phyloP scores from a whole-genome alignment of 495 filamentous ascomycete species.

The Daldinia concentrica region DNA sequence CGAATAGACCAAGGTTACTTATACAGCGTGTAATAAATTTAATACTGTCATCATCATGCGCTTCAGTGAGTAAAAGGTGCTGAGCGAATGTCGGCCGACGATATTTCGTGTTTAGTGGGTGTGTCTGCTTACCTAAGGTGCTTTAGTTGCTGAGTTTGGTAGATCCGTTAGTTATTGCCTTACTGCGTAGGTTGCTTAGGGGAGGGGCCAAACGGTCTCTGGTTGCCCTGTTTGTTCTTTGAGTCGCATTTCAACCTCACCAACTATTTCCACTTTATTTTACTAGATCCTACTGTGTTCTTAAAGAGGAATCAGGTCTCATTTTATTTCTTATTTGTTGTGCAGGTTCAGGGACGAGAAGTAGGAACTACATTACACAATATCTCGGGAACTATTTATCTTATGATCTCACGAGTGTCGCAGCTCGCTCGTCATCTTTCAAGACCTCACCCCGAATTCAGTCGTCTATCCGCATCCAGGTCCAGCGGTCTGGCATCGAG shows the following conservation, averaged over 20 bases:
- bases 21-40: background rate
- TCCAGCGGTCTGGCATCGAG: conserved; percentile 41
- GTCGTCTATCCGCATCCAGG: conserved; percentile 49
- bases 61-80: background rate
- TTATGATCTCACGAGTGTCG: conserved; percentile 79
- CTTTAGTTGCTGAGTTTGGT: background rate
- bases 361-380: background rate
- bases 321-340: too few species aligned
- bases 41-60: background rate
- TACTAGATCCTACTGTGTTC: background rate
- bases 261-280: background rate
- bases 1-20: background rate
- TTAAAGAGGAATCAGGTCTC: too few species aligned
- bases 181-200: too few species aligned
- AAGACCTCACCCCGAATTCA: conserved; percentile 65
- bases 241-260: background rate
- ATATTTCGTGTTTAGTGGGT: background rate
- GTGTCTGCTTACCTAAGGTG: background rate
- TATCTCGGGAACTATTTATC: background rate
- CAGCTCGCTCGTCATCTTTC: conserved; percentile 79
- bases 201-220: background rate
- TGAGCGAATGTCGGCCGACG: background rate
- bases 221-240: background rate
- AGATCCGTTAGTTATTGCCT: background rate
- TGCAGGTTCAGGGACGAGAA: background rate